Percentiles rank a stretch among this genome's conserved stretches.
These are phyloP conservation scores for Mycena filopes DNA, from an alignment of 768 basidiomycete genomes.

Conservation along the genomic window DNA sequence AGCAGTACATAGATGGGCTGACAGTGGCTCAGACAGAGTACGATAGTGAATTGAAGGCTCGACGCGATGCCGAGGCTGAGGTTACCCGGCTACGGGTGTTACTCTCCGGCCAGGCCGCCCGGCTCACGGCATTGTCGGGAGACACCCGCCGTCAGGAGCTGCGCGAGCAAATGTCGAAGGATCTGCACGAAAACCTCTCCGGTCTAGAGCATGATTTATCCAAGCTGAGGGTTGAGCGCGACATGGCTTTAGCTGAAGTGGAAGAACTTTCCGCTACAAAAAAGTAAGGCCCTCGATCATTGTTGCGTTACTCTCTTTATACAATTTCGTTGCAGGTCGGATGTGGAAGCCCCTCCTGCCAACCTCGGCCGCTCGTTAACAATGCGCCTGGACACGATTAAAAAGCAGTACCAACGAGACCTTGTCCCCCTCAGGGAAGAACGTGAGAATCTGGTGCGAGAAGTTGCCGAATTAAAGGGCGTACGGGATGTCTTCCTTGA, in stretches of 20 bases:
- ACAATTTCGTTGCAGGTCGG: conserved; percentile 38
- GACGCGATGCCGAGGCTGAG: conserved; percentile 93
- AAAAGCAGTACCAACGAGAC: conserved; percentile 87
- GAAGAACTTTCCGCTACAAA: conserved; percentile 86
- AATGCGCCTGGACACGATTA: conserved; percentile 86
- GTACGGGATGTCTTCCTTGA: conserved; percentile 89
- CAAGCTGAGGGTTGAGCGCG: conserved; percentile 88
- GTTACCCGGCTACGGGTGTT: conserved; percentile 86
- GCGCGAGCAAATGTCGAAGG: conserved; percentile 81
- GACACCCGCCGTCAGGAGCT: conserved; percentile 83
- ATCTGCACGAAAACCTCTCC: conserved; percentile 79
- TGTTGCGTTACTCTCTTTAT: too few relatives aligned
- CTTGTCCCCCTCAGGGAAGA: conserved; percentile 86
- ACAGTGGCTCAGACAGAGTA: conserved; percentile 95
- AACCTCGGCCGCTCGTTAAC: conserved; percentile 79
- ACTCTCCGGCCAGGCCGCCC: conserved; percentile 89
- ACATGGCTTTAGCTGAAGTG: conserved; percentile 92
- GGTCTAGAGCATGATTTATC: conserved; percentile 88
- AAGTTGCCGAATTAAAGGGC: conserved; percentile 88
- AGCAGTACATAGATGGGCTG: conserved; percentile 92
- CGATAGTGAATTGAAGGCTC: conserved; percentile 87
- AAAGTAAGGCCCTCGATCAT: conserved; percentile 57
- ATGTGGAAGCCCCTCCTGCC: conserved; percentile 50
- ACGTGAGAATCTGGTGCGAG: conserved; percentile 80
- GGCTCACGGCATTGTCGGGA: conserved; percentile 85